A percentile compares a stretch with the other conserved stretches of the same genome.
These are phyloP conservation scores for Boletus rubroflammeus DNA, from an alignment of 768 basidiomycete species.

Conservation along the genomic window DNA sequence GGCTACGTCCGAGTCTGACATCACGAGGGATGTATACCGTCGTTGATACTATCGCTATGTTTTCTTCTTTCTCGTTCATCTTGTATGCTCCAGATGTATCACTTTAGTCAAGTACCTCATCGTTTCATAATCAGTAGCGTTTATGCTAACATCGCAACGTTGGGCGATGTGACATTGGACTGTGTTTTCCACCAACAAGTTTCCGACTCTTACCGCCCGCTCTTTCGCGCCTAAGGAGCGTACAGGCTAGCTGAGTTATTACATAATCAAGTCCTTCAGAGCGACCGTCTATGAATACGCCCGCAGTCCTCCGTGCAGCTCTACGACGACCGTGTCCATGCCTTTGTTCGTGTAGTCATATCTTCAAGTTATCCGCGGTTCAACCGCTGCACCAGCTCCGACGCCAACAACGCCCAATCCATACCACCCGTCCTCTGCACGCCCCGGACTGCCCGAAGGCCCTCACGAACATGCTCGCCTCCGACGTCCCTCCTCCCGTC, in stretches of 20 bases:
- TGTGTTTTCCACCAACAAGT: not conserved
- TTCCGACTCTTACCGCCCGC: not conserved
- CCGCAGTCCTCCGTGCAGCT: not conserved
- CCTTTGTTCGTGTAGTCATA: not conserved
- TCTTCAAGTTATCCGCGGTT: not conserved
- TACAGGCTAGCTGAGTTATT: too few relatives aligned
- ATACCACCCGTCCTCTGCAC: slow-evolving; percentile 8
- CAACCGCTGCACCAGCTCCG: not conserved
- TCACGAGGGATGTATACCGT: slow-evolving; percentile 15
- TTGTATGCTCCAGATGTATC: slow-evolving; percentile 11
- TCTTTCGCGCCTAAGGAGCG: too few relatives aligned
- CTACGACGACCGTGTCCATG: slow-evolving; percentile 1
- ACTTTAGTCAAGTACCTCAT: not conserved
- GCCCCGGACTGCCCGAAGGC: slow-evolving; percentile 25
- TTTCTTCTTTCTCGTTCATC: not conserved
- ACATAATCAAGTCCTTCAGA: not conserved
- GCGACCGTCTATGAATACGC: not conserved
- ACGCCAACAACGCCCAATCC: slow-evolving; percentile 8
- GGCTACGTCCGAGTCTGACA: slow-evolving; percentile 23
- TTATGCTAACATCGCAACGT: not conserved
- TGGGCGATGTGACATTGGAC: too few relatives aligned
- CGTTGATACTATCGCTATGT: slow-evolving; percentile 3
- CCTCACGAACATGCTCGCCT: slow-evolving; percentile 71
- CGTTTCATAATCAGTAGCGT: not conserved
- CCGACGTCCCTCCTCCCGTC: slow-evolving; percentile 63